These are phyloP conservation scores for Erucastrum elatum DNA, from an alignment of 345 rosid species.

Conservation along the genomic window DNA sequence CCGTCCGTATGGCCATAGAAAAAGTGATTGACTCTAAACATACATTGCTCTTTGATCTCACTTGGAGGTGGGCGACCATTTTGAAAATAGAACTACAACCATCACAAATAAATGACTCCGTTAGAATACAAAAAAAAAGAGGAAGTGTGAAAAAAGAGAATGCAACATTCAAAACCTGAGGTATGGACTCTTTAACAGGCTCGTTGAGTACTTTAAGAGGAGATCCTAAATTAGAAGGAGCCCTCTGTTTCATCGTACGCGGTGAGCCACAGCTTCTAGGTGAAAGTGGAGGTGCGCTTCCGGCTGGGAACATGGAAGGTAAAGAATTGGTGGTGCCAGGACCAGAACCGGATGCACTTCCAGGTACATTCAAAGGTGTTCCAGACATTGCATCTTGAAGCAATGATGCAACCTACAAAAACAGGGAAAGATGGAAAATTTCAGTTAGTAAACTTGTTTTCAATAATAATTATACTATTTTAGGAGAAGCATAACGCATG, in stretches of 20 bases:
- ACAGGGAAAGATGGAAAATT: background rate
- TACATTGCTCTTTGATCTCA: conserved; percentile 72
- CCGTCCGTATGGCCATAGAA: conserved; percentile 75
- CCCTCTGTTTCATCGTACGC: conserved; percentile 68
- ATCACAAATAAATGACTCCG: background rate
- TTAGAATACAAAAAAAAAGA: background rate
- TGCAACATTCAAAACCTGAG: conserved; percentile 62
- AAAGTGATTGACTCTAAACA: conserved; percentile 65
- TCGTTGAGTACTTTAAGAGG: conserved; percentile 80
- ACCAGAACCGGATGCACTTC: conserved; percentile 59
- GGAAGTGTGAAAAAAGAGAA: background rate
- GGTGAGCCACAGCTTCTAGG: conserved; percentile 95
- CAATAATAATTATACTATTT: background rate
- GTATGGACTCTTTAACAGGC: conserved; percentile 74
- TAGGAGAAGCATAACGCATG: background rate
- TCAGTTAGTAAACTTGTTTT: background rate
- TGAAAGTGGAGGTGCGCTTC: conserved; percentile 95
- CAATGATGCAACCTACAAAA: conserved; percentile 63
- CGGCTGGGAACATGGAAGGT: conserved; percentile 94
- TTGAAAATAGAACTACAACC: conserved; percentile 87
- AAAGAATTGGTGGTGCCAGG: conserved; percentile 56
- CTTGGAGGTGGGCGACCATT: conserved; percentile 79
- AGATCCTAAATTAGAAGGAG: conserved; percentile 79
- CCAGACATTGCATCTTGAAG: conserved; percentile 81
- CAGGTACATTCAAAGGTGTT: conserved; percentile 64